Evolutionary conservation across 23 red algal genomes (phyloP).

Genomic region (Gracilariopsis chorda): DNA sequence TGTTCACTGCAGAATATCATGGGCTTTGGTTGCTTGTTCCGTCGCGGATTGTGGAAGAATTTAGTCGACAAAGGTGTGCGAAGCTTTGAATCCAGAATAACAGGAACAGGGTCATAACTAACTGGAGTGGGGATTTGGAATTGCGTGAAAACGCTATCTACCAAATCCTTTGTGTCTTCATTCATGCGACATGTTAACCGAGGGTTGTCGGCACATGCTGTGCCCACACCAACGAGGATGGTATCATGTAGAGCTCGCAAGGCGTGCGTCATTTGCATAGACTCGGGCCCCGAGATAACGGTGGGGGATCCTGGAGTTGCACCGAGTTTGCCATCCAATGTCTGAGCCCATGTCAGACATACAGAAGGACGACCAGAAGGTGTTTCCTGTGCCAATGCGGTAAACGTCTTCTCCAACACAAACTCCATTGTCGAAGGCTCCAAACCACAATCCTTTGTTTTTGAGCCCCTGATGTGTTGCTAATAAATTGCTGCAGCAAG

Average conservation of each 20-base stretch:
- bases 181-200: conserved; percentile 56
- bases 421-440: neutral
- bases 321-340: conserved; percentile 50
- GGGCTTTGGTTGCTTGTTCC: neutral
- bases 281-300: conserved; percentile 39
- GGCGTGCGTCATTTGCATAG: conserved; percentile 67
- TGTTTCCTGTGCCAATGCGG: neutral
- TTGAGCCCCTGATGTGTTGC: too few species aligned
- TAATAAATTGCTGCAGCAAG: too few species aligned
- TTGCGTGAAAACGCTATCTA: neutral
- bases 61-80: conserved; percentile 9
- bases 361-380: conserved; percentile 33
- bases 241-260: conserved; percentile 72
- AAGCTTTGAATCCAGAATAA: conserved; percentile 59
- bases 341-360: conserved; percentile 66
- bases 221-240: conserved; percentile 74
- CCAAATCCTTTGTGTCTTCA: neutral
- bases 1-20: conserved; percentile 3
- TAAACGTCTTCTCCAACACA: neutral
- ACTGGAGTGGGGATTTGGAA: neutral
- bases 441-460: too few species aligned
- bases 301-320: conserved; percentile 7
- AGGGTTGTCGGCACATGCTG: conserved; percentile 73
- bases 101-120: conserved; percentile 39
- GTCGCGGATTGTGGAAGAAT: conserved; percentile 29